These are phyloP conservation scores for Globisporangium iwayamae DNA, from an alignment of 352 stramenopile genomes.

Conservation along the genomic window DNA sequence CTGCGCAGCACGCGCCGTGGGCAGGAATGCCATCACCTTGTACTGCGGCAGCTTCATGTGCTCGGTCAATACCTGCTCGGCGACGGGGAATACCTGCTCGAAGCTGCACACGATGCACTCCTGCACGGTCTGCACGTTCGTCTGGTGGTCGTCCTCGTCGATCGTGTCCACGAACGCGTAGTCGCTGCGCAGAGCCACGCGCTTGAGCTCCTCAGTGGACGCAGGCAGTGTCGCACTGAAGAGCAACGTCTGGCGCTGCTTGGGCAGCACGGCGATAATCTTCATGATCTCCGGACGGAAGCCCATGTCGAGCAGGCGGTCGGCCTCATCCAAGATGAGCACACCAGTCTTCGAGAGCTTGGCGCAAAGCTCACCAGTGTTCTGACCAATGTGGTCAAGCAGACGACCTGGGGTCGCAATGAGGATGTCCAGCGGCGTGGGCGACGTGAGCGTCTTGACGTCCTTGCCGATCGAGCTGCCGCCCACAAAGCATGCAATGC, in stretches of 20 bases:
- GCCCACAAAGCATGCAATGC: slow-evolving; percentile 71
- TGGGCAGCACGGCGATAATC: slow-evolving; percentile 71
- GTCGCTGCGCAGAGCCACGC: slow-evolving; percentile 78
- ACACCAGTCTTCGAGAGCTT: slow-evolving; percentile 46
- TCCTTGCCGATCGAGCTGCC: slow-evolving; percentile 89
- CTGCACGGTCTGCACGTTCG: slow-evolving; percentile 88
- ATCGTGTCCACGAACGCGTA: slow-evolving; percentile 94
- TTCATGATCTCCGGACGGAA: slow-evolving; percentile 90
- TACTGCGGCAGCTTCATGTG: slow-evolving; percentile 72
- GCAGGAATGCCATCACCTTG: slow-evolving; percentile 97
- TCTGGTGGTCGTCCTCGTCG: slow-evolving; percentile 87
- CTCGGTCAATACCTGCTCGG: slow-evolving; percentile 69
- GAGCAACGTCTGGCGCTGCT: slow-evolving; percentile 91
- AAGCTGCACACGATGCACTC: slow-evolving; percentile 70
- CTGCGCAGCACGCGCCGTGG: slow-evolving; percentile 82
- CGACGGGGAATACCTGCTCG: slow-evolving; percentile 60
- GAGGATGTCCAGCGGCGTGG: slow-evolving; percentile 84
- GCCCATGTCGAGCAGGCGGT: slow-evolving; percentile 96
- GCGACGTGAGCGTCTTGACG: slow-evolving; percentile 28
- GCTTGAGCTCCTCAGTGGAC: slow-evolving; percentile 84
- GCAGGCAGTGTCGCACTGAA: slow-evolving; percentile 94
- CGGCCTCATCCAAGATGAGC: slow-evolving; percentile 94
- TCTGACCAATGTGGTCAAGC: slow-evolving; percentile 93
- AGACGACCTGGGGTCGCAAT: slow-evolving; percentile 96
- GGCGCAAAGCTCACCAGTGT: slow-evolving; percentile 79